Evolutionary conservation across 2,329 filamentous ascomycete genomes (phyloP).

Genomic region (Pseudocercospora pini-densiflorae): DNA sequence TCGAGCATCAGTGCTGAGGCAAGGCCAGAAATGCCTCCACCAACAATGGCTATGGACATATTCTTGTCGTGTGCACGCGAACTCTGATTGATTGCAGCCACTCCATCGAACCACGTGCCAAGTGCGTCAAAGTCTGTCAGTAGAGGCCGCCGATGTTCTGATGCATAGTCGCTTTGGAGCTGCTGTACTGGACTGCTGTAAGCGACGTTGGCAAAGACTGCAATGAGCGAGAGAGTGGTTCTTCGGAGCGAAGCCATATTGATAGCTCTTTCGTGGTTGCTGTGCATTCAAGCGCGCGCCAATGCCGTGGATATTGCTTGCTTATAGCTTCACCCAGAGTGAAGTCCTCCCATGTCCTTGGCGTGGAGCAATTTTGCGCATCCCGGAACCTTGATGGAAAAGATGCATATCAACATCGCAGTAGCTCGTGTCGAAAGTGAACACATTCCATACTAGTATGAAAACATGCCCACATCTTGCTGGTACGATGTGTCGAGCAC

Average conservation of each 20-base stretch:
- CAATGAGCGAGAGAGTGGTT: not conserved
- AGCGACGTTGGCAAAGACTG: not conserved
- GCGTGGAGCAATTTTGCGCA: not conserved
- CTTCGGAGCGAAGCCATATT: not conserved
- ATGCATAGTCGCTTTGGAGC: not conserved
- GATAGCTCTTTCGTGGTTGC: not conserved
- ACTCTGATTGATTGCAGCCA: slow-evolving; percentile 42
- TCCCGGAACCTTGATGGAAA: not conserved
- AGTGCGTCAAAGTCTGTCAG: slow-evolving; percentile 45
- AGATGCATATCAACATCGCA: not conserved
- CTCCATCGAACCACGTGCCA: slow-evolving; percentile 68
- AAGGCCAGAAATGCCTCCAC: slow-evolving; percentile 66
- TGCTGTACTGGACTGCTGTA: slow-evolving; percentile 1
- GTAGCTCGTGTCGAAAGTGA: not conserved
- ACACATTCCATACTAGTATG: too few species aligned
- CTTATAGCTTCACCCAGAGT: not conserved
- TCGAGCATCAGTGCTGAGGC: slow-evolving; percentile 58
- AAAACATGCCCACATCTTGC: too few species aligned
- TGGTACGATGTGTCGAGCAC: too few species aligned
- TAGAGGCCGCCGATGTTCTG: not conserved
- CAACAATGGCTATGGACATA: slow-evolving; percentile 61
- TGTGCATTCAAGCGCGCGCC: not conserved
- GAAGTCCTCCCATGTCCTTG: not conserved
- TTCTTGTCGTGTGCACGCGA: slow-evolving; percentile 4
- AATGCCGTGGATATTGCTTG: not conserved